Percentiles rank a stretch among this genome's conserved stretches.
Evolutionary conservation across 1,284 basidiomycete genomes (phyloP).

Genomic region (Leccinum variabile): DNA sequence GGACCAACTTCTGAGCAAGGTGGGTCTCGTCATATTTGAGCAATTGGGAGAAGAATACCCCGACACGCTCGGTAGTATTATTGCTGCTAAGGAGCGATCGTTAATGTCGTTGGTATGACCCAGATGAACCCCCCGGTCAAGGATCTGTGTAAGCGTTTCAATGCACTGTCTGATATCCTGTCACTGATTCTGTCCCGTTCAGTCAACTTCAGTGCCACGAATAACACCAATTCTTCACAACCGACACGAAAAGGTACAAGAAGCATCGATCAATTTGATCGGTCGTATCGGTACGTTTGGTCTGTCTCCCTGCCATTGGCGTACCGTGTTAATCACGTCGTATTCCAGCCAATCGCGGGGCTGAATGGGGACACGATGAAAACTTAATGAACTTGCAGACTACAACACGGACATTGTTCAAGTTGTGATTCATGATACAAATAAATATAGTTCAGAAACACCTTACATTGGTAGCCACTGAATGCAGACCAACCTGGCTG

Average conservation of each 20-base stretch:
- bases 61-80: conserved; percentile 97
- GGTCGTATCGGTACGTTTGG: conserved; percentile 82
- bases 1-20: conserved; percentile 92
- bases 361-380: conserved; percentile 60
- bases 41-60: conserved; percentile 99
- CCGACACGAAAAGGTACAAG: conserved; percentile 99
- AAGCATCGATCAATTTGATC: conserved; percentile 99
- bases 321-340: conserved; percentile 12
- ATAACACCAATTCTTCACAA: conserved; percentile 99
- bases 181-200: conserved; percentile 11
- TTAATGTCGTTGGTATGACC: conserved; percentile 99
- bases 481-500: too few species aligned
- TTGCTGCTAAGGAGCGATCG: conserved; percentile 97
- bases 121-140: conserved; percentile 99
- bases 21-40: conserved; percentile 96
- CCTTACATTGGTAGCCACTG: too few species aligned
- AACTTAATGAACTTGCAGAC: too few species aligned
- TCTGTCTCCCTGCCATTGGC: background rate
- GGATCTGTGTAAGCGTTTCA: conserved; percentile 77
- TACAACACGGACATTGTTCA: too few species aligned
- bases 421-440: too few species aligned
- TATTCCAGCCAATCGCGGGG: conserved; percentile 87
- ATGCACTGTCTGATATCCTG: conserved; percentile 9
- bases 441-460: too few species aligned
- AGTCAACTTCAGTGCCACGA: conserved; percentile 94